Percentiles rank a stretch among this genome's conserved stretches.
phyloP scores from a whole-genome alignment of 306 rosid species.

The Vigna angularis region DNA sequence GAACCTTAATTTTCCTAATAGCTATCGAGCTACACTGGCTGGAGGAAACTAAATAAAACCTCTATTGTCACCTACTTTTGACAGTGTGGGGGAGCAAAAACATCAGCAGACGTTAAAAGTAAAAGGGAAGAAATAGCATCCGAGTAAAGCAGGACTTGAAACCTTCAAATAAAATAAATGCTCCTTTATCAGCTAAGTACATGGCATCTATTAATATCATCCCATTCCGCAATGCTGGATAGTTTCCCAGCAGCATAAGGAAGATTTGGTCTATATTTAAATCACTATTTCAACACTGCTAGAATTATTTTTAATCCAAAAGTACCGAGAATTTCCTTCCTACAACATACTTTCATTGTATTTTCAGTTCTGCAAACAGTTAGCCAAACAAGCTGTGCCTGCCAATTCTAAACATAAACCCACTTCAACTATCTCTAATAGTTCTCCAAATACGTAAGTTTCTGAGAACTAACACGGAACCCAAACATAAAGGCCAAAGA shows the following conservation, averaged over 20 bases:
- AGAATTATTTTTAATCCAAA: too few species aligned
- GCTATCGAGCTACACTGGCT: not conserved
- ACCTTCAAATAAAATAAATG: constrained; percentile 4
- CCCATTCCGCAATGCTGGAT: constrained; percentile 8
- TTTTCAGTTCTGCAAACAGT: not conserved
- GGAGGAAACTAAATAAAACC: not conserved
- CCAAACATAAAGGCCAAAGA: not conserved
- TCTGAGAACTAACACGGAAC: constrained; percentile 12
- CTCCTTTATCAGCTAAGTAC: not conserved
- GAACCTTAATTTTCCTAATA: not conserved
- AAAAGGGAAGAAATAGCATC: constrained; percentile 5
- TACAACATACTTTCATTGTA: too few species aligned
- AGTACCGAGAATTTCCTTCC: not conserved
- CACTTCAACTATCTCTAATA: not conserved
- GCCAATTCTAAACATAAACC: not conserved
- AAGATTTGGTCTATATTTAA: too few species aligned
- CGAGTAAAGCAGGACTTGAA: not conserved
- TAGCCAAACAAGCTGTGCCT: not conserved
- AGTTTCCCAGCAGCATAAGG: constrained; percentile 13
- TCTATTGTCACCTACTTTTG: constrained; percentile 8
- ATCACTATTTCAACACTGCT: too few species aligned
- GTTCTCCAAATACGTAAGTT: not conserved
- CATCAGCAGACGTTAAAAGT: not conserved
- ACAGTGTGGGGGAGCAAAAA: not conserved
- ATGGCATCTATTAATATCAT: not conserved